These are phyloP conservation scores for Aspergillus melleus DNA, from an alignment of 2,329 filamentous ascomycete species.

Conservation along the genomic window DNA sequence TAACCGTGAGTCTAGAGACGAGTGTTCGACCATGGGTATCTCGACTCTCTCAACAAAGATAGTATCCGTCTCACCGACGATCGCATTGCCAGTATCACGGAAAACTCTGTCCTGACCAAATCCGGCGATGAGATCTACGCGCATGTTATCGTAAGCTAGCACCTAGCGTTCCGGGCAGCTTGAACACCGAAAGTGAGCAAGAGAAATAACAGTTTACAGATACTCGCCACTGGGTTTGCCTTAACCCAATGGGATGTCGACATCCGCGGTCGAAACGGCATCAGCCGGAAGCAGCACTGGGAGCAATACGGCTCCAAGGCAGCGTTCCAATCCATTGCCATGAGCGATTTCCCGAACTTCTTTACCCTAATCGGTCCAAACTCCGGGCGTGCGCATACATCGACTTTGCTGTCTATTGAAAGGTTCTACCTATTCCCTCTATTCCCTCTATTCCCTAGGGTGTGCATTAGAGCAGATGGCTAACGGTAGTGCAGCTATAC, in stretches of 20 bases:
- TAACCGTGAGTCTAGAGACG: neutral
- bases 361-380: neutral
- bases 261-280: neutral
- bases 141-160: neutral
- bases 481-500: neutral
- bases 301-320: neutral
- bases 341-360: neutral
- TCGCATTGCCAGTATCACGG: neutral
- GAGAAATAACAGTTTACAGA: neutral
- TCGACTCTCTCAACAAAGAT: neutral
- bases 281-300: neutral
- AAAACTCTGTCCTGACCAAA: neutral
- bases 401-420: neutral
- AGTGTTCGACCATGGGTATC: neutral
- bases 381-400: neutral
- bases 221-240: neutral
- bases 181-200: neutral
- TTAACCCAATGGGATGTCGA: neutral
- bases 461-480: neutral
- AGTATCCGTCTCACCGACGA: neutral
- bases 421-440: neutral
- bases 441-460: no score
- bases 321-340: neutral
- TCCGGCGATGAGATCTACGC: neutral
- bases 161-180: neutral